Conservation (phyloP, 2,329 filamentous ascomycete genomes). For the Cladosporium sp. region DNA sequence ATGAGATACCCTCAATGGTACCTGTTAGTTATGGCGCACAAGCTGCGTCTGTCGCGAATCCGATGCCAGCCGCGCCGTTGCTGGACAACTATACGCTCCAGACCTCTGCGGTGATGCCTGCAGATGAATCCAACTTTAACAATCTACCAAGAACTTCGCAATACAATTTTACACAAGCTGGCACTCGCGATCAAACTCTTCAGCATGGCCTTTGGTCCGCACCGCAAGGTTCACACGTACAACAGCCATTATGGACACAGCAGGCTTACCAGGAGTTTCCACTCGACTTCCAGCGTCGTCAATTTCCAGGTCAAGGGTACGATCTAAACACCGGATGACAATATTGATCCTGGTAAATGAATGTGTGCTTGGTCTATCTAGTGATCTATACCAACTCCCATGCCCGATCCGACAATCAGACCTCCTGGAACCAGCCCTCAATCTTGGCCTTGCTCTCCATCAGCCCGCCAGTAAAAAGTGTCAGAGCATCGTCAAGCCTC, state of each 20-base stretch:
- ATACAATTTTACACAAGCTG: background rate
- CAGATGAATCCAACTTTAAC: background rate
- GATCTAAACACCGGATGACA: background rate
- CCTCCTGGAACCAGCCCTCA: slow-evolving; percentile 24
- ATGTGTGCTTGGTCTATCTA: slow-evolving; percentile 1
- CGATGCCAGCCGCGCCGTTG: background rate
- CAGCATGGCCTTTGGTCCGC: background rate
- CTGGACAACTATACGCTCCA: background rate
- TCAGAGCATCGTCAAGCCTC: slow-evolving; percentile 27
- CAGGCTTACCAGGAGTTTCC: background rate
- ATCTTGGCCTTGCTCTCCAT: slow-evolving; percentile 29
- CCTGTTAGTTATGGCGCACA: background rate
- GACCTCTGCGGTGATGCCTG: too few relatives aligned
- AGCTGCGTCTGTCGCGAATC: background rate
- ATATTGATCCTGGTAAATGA: background rate
- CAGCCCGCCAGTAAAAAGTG: slow-evolving; percentile 27
- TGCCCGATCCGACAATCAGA: background rate
- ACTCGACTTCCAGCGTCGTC: background rate
- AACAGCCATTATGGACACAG: background rate
- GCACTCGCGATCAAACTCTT: background rate
- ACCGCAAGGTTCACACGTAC: background rate
- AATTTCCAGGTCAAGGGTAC: background rate
- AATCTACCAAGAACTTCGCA: background rate
- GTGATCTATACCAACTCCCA: background rate
- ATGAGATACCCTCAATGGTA: background rate